Conservation (phyloP, 1,284 basidiomycete species). For the Pascua guehoae region DNA sequence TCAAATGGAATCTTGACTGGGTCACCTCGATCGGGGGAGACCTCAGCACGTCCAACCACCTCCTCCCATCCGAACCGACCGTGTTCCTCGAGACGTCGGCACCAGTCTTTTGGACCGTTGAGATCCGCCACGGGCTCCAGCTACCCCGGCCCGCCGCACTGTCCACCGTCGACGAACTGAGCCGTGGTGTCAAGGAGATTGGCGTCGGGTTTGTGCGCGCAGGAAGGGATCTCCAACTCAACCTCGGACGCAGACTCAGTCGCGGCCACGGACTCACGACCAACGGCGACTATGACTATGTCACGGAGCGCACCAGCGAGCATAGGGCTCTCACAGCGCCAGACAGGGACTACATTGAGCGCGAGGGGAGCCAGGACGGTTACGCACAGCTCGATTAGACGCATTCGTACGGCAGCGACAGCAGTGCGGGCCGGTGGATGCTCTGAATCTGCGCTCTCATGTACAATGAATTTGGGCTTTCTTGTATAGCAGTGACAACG, state of each 20-base stretch:
- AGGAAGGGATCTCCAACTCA: background rate
- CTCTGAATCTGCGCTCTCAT: background rate
- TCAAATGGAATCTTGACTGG: constrained; percentile 80
- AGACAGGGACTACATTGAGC: background rate
- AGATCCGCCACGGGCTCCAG: constrained; percentile 44
- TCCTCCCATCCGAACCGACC: constrained; percentile 58
- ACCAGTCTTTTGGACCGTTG: constrained; percentile 86
- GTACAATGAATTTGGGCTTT: background rate
- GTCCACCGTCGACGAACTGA: constrained; percentile 16
- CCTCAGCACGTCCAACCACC: constrained; percentile 88
- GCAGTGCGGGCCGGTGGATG: no score
- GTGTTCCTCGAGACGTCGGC: constrained; percentile 65
- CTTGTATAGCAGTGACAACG: background rate
- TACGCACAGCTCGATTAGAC: constrained; percentile 17
- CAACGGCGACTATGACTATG: no score
- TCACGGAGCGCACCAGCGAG: no score
- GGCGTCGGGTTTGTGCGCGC: constrained; percentile 5
- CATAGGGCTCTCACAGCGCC: no score
- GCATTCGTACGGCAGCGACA: background rate
- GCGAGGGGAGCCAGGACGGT: constrained; percentile 3
- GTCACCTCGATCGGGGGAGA: constrained; percentile 73
- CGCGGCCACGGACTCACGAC: background rate
- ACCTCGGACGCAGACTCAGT: no score
- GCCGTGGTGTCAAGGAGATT: constrained; percentile 17
- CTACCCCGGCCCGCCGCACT: constrained; percentile 25